Evolutionary conservation across 495 filamentous ascomycete genomes (phyloP).

Genomic region (Neurospora discreta): DNA sequence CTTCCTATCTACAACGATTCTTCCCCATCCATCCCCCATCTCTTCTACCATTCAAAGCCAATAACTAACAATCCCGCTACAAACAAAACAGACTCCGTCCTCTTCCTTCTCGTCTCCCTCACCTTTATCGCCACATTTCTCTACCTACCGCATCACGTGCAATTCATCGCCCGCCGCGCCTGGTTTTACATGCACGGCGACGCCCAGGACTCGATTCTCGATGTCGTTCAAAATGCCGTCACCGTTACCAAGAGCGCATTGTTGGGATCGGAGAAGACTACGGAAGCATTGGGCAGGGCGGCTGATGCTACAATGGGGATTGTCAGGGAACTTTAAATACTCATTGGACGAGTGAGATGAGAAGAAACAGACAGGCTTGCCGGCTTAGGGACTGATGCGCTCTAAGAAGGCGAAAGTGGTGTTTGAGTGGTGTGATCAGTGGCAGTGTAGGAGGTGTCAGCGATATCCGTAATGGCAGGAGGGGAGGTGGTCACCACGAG

Average conservation of each 20-base stretch:
- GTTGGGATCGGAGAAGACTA: conserved; percentile 16
- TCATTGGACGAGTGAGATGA: neutral
- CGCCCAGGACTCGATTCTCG: conserved; percentile 23
- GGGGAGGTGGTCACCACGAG: neutral
- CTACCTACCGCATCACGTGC: conserved; percentile 85
- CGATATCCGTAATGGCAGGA: neutral
- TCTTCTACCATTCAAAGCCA: neutral
- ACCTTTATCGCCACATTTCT: conserved; percentile 74
- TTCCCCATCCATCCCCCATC: too few relatives aligned
- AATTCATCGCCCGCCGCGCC: conserved; percentile 62
- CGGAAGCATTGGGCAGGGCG: conserved; percentile 17
- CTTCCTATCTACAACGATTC: neutral
- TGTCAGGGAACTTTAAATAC: conserved; percentile 27
- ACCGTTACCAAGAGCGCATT: conserved; percentile 12
- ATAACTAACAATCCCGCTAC: neutral
- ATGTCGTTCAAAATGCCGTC: conserved; percentile 18
- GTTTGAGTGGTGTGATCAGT: neutral
- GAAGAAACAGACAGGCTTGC: neutral
- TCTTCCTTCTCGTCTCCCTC: conserved; percentile 79
- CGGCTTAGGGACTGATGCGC: neutral
- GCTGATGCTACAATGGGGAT: conserved; percentile 10
- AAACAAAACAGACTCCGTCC: conserved; percentile 58
- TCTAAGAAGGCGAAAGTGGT: neutral
- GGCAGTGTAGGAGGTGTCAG: too few relatives aligned
- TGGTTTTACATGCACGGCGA: conserved; percentile 93